phyloP scores from a whole-genome alignment of 768 basidiomycete genomes.

The Leccinum subgranulosum region DNA sequence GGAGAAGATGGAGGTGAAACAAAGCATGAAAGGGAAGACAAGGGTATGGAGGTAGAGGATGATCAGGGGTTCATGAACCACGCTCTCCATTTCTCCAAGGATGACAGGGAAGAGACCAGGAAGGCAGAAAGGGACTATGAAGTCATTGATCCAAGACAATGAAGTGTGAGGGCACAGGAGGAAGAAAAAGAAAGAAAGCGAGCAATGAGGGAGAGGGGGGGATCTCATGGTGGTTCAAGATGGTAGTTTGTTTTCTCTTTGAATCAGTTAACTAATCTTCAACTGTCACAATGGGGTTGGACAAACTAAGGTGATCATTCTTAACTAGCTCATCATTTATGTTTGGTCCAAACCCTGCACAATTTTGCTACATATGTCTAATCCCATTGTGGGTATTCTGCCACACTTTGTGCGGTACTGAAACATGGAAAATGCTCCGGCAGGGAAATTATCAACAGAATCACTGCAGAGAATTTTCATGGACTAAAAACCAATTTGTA shows the following conservation, averaged over 20 bases:
- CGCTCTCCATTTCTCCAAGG: slow-evolving; percentile 73
- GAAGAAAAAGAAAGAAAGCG: slow-evolving; percentile 71
- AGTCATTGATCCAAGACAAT: slow-evolving; percentile 79
- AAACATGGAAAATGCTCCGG: background rate
- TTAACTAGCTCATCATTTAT: too few species aligned
- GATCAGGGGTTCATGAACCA: slow-evolving; percentile 76
- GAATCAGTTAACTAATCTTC: background rate
- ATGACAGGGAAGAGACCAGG: slow-evolving; percentile 65
- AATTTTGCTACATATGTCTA: too few species aligned
- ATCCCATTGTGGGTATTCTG: background rate
- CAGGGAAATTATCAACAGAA: background rate
- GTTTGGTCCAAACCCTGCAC: too few species aligned
- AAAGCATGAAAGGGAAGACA: slow-evolving; percentile 38
- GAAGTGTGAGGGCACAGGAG: slow-evolving; percentile 71
- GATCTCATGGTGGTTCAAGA: slow-evolving; percentile 14
- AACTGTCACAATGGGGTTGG: too few species aligned
- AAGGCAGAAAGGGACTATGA: slow-evolving; percentile 87
- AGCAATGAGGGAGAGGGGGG: slow-evolving; percentile 24
- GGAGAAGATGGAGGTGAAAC: slow-evolving; percentile 9
- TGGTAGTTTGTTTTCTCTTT: slow-evolving; percentile 12
- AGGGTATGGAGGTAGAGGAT: slow-evolving; percentile 71
- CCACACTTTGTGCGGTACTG: background rate
- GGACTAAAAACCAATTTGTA: background rate
- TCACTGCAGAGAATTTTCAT: background rate
- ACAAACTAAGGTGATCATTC: too few species aligned